These are phyloP conservation scores for Coleophoma crateriformis DNA, from an alignment of 2,329 filamentous ascomycete species.

Conservation along the genomic window DNA sequence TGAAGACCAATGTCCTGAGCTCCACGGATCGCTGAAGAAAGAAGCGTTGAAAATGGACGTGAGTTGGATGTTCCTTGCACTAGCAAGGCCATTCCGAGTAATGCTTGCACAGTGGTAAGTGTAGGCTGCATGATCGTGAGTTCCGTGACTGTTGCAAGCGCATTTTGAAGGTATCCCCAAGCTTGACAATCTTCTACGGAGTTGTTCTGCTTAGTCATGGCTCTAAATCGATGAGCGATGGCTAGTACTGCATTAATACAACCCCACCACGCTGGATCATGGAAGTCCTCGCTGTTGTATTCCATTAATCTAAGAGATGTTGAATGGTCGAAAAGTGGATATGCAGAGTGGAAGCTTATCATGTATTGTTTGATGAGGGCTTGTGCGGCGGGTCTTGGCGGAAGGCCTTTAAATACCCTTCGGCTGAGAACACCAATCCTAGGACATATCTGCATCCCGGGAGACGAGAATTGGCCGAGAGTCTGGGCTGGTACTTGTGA, in stretches of 20 bases:
- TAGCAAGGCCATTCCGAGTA: conserved; percentile 17
- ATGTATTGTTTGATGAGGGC: conserved; percentile 8
- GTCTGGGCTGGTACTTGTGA: background rate
- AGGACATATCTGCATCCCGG: conserved; percentile 1
- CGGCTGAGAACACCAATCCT: background rate
- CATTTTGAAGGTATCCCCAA: conserved; percentile 13
- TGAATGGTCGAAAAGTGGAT: conserved; percentile 9
- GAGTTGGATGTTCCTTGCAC: conserved; percentile 17
- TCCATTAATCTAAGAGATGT: conserved; percentile 6
- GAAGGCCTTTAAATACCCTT: conserved; percentile 1
- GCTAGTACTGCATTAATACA: conserved; percentile 15
- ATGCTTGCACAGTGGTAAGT: conserved; percentile 13
- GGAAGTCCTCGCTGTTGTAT: conserved; percentile 6
- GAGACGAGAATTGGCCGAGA: background rate
- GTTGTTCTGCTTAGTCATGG: conserved; percentile 6
- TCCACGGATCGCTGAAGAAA: conserved; percentile 11
- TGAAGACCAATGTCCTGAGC: conserved; percentile 16
- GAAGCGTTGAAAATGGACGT: conserved; percentile 13
- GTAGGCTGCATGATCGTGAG: conserved; percentile 7
- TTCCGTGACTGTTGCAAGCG: conserved; percentile 7
- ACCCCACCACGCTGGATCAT: conserved; percentile 15
- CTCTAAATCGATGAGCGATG: conserved; percentile 10
- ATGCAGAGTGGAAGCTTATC: conserved; percentile 7
- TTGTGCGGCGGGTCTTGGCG: conserved; percentile 4
- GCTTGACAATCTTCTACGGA: conserved; percentile 5